Conservation (phyloP, 164 flowering plant species). For the Liriodendron chinense region DNA sequence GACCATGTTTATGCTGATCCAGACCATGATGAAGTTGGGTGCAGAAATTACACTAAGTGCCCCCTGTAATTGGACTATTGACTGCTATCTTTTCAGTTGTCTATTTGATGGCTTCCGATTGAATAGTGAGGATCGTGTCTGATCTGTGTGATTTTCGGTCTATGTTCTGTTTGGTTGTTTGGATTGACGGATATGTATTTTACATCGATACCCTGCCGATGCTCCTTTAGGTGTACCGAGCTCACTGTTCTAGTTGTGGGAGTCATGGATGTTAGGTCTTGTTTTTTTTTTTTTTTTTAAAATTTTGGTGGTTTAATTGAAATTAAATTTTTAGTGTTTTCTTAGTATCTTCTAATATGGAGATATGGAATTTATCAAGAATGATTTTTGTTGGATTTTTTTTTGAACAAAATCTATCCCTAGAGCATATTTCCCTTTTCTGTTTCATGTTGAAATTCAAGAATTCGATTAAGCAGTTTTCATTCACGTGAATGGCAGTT, state of each 20-base stretch:
- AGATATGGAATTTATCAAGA: neutral
- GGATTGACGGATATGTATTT: neutral
- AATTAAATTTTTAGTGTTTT: neutral
- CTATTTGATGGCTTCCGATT: neutral
- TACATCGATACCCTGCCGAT: neutral
- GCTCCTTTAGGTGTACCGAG: neutral
- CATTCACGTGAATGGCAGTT: neutral
- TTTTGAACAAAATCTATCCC: neutral
- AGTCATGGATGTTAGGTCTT: neutral
- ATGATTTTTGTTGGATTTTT: neutral
- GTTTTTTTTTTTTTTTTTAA: too few species aligned
- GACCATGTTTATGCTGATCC: neutral
- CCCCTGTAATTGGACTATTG: neutral
- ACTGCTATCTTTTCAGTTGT: neutral
- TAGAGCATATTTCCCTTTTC: neutral
- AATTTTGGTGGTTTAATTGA: too few species aligned
- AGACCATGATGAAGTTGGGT: neutral
- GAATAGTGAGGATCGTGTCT: neutral
- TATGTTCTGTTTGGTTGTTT: neutral
- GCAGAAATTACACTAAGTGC: neutral
- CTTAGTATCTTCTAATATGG: neutral
- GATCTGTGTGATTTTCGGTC: neutral
- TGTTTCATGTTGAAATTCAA: neutral
- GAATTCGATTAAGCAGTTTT: too few species aligned
- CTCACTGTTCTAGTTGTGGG: neutral